Evolutionary conservation across 2,329 filamentous ascomycete species (phyloP), one percentile per base, ranked within the genome.

Genomic region (Didymella segeticola): DNA sequence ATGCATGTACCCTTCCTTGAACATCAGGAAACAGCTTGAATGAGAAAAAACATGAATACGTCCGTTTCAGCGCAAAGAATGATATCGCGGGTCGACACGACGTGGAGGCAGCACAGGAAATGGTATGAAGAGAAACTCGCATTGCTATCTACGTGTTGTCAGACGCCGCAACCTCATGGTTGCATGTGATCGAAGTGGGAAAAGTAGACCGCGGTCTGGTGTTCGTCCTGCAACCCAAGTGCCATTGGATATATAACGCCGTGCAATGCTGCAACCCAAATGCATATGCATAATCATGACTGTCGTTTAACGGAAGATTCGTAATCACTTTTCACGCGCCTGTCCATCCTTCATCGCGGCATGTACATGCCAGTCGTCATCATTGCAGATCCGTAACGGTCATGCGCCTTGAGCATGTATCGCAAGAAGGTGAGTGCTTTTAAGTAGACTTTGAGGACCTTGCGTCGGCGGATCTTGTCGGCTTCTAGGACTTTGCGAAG

Each of bases 301-400:
- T 19, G 26, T 54, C 27, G 41, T 30, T 41, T 46, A 45, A 36
- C 33, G 29, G 20, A 29, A 30, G 41, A 12, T 17, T 49, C 45
- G n/a, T 41, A 43, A 41, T 48, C 39, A n/a, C 30, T 46, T 45
- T 25, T n/a, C 5, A 6, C 4, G 3, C 29, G 19, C 23, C 33
- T 33, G 34, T n/a, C 7, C 26, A 20, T 41, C 45, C 34, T 41
- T 62, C 50, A 66, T 25, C 64, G 63, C 43, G 64, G 64, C 62
- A 67, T 60, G 33, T 67, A 65, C 53, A 64, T 58, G 43, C 64
- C 64, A 8, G 63, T 62, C n/a, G 60, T 63, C 36, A 61, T 57
- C 64, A 67, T 67, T 39, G 64, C 55, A 12, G 62, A 57, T 22
- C 64, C 64, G 26, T 67, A 67, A 11, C 64, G 64, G 47, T 66